Base-by-base conservation (phyloP, 805 yeast species). In the Teunomyces cretensis region DNA sequence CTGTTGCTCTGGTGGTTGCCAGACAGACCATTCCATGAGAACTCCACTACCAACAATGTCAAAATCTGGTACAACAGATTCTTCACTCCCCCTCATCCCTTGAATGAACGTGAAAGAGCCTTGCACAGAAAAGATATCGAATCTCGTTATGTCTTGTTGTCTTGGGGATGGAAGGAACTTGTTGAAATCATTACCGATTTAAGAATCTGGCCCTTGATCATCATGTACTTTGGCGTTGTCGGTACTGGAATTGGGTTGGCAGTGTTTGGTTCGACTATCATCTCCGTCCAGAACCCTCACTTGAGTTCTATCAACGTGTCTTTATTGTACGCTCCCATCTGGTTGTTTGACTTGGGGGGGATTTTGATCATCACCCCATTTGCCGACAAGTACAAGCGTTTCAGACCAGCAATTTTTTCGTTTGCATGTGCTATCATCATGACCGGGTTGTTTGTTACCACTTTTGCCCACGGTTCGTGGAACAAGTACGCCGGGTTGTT, bases 181-280 rank as follows among this genome's bases (percentile, higher is more conserved):
- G 55, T 64, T 33, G 62, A 60, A 7, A 76, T 88, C 33, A 52
- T 86, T 16, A 55, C 71, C 27, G 96, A 89, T 59, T 57, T 75
- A 37, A 74, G 94, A 51, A 72, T 84, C 33, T 88, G 91, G 91
- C 94, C 96, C 1, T 64, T 89, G 47, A 71, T 87, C 37, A 72
- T 88, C 67, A 88, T 88, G 96, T 88, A 88, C 66, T 89, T 88
- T 61, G 96, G 96, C 14, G 96, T 86, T 15, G 96, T 88, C 19
- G 96, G 96, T 39, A 81, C 88, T n/a, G 96, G 96, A 1, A 83
- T 77, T 57, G 96, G 96, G 27, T 69, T 88, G 40, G 90, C 90
- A 27, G 92, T 84, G 15, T 88, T 85, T 64, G 96, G 91, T 4
- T 83, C 96, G 3, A 82, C 92, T 7, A 79, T 88, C 53, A 84